These are phyloP conservation scores for Ophiocordyceps camponoti-leonardi DNA, from an alignment of 2,329 filamentous ascomycete species.

Conservation along the genomic window DNA sequence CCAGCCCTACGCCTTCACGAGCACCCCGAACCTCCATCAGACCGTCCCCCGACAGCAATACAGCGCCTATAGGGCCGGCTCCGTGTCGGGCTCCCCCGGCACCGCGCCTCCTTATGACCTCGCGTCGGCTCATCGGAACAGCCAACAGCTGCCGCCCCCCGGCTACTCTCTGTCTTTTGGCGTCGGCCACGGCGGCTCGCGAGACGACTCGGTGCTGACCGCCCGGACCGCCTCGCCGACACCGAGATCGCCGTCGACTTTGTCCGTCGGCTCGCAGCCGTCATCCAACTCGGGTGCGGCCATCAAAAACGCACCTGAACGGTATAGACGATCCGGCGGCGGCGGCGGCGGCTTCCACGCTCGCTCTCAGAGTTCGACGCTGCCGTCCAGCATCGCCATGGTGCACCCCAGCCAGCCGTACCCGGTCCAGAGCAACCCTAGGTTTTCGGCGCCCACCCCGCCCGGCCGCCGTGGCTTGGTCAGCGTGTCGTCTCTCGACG, in stretches of 20 bases:
- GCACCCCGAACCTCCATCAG: constrained; percentile 47
- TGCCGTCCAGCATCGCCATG: constrained; percentile 10
- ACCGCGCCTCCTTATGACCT: constrained; percentile 9
- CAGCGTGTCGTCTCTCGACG: constrained; percentile 43
- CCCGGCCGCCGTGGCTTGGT: constrained; percentile 25
- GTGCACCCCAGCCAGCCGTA: constrained; percentile 13
- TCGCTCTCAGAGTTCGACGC: constrained; percentile 18
- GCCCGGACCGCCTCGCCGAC: constrained; percentile 22
- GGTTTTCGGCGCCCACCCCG: constrained; percentile 22
- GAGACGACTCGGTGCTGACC: constrained; percentile 33
- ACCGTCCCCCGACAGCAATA: constrained; percentile 33
- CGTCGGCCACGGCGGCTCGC: constrained; percentile 22
- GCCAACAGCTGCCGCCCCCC: constrained; percentile 21
- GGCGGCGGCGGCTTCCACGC: constrained; percentile 26
- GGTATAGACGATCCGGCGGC: constrained; percentile 64
- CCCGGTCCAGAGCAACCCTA: constrained; percentile 10
- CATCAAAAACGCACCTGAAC: constrained; percentile 46
- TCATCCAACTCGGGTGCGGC: constrained; percentile 19
- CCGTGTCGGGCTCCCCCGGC: constrained; percentile 21
- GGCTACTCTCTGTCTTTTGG: constrained; percentile 19
- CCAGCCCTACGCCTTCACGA: constrained; percentile 62
- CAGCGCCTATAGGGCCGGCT: constrained; percentile 27
- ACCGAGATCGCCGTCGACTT: constrained; percentile 24
- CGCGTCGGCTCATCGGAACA: constrained; percentile 11
- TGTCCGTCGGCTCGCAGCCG: constrained; percentile 26